Conservation (phyloP, 2,329 filamentous ascomycete genomes). For the Pseudodiploospora longispora region DNA sequence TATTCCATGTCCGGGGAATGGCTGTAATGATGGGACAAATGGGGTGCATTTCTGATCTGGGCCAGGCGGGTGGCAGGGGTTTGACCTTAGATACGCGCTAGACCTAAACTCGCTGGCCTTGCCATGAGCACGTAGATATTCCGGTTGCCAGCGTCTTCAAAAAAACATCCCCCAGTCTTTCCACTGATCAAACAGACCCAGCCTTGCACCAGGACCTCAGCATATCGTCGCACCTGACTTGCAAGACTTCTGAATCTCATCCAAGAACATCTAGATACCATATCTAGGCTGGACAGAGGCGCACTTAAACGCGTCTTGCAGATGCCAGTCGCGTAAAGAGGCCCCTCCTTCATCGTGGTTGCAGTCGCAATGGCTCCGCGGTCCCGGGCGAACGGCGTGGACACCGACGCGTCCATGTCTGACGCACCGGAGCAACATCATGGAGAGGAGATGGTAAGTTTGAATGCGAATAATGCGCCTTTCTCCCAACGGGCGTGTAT, state of each 20-base stretch:
- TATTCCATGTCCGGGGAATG: no score
- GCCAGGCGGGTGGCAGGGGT: slow-evolving; percentile 11
- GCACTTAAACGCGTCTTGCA: slow-evolving; percentile 37
- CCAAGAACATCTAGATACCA: neutral
- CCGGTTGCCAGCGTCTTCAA: slow-evolving; percentile 20
- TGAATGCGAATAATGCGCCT: neutral
- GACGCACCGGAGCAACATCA: slow-evolving; percentile 44
- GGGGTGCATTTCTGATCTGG: neutral
- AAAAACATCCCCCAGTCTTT: slow-evolving; percentile 23
- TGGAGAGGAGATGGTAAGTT: slow-evolving; percentile 43
- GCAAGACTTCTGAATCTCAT: neutral
- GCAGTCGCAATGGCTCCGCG: slow-evolving; percentile 45
- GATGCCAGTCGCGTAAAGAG: slow-evolving; percentile 46
- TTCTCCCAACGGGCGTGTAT: neutral
- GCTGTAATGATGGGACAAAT: no score
- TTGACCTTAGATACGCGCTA: slow-evolving; percentile 21
- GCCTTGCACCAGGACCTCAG: slow-evolving; percentile 2
- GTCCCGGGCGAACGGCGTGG: slow-evolving; percentile 43
- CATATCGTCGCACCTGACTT: slow-evolving; percentile 2
- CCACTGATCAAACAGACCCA: slow-evolving; percentile 8
- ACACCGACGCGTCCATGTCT: slow-evolving; percentile 56
- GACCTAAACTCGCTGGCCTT: slow-evolving; percentile 23
- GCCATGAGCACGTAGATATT: slow-evolving; percentile 26
- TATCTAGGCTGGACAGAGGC: slow-evolving; percentile 5
- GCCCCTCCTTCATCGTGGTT: slow-evolving; percentile 18